Evolutionary conservation across 208 protist genomes (phyloP), one percentile per base, ranked within the genome.

Genomic region (Leptomonas pyrrhocoris): DNA sequence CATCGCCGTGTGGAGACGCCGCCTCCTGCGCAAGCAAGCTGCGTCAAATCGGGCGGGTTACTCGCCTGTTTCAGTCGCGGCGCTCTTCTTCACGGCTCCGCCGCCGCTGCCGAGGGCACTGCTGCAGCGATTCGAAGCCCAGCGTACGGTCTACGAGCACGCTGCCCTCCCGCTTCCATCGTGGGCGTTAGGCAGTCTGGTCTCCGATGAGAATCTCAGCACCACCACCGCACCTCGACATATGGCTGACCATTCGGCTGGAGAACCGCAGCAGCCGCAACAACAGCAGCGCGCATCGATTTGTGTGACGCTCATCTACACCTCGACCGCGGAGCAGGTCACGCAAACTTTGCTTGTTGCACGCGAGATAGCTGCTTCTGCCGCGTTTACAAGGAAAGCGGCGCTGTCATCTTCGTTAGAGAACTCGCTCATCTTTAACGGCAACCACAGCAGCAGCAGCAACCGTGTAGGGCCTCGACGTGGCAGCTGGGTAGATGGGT

Each of bases 261-360:
- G 30, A 18, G 55, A 60, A 19, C 34, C 6, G 40, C 56, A 49
- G n/a, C 34, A 61, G 27, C 27, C 45, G 13, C 28, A 53, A 27
- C 31, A 40, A 18, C 60, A 43, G 21, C 69, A 18, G 23, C 18
- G 13, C 18, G 36, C 40, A 2, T 49, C 28, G 6, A 55, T 77
- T n/a, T 77, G 72, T 30, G 64, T 77, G 18, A 71, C 63, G 30
- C 72, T 77, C 23, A 77, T 77, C 23, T 77, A 77, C 57, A 67
- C 57, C 15, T 59, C 72, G 9, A 71, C 72, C 16, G 64, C 72
- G 13, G 72, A 77, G 72, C 46, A 70, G 43, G 63, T 77, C 18
- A 48, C 64, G 42, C 56, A 67, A 25, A 40, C 72, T 6, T 40
- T 77, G 48, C 30, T 70, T 12, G 46, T 50, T 4, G 72, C 72